phyloP scores from a whole-genome alignment of 2,329 filamentous ascomycete genomes.

The Apiospora marii region DNA sequence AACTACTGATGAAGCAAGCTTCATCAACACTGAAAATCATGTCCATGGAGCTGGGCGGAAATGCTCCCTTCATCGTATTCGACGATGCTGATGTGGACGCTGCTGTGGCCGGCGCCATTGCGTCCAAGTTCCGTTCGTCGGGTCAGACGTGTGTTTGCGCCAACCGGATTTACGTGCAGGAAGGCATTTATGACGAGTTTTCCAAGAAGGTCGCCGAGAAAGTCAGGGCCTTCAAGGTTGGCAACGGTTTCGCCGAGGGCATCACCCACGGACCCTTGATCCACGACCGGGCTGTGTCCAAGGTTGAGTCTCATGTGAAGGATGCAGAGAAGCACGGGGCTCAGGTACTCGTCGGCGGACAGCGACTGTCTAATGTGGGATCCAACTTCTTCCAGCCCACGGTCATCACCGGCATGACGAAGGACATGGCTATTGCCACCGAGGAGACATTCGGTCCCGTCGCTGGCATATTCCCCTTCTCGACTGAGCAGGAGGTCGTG shows the following conservation, averaged over 20 bases:
- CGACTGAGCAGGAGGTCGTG: conserved; percentile 88
- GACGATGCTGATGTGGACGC: conserved; percentile 90
- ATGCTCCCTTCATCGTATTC: conserved; percentile 96
- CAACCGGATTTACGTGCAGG: conserved; percentile 83
- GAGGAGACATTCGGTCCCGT: conserved; percentile 98
- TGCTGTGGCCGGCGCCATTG: conserved; percentile 83
- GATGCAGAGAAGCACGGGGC: conserved; percentile 83
- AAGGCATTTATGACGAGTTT: conserved; percentile 80
- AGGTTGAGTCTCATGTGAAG: conserved; percentile 81
- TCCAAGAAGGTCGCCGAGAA: conserved; percentile 72
- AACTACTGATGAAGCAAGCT: conserved; percentile 88
- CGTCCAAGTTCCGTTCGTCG: conserved; percentile 91
- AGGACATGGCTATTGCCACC: conserved; percentile 81
- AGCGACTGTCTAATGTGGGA: conserved; percentile 77
- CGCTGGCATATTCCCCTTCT: conserved; percentile 87
- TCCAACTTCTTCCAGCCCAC: conserved; percentile 90
- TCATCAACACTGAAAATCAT: conserved; percentile 82
- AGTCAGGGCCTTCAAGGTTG: conserved; percentile 78
- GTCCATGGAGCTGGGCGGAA: conserved; percentile 92
- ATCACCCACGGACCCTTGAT: conserved; percentile 85
- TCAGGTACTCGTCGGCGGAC: conserved; percentile 77
- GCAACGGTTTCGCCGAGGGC: conserved; percentile 73
- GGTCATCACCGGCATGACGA: conserved; percentile 85
- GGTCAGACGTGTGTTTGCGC: conserved; percentile 96
- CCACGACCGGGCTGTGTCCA: conserved; percentile 80